Evolutionary conservation across 495 filamentous ascomycete genomes (phyloP).

Genomic region (Evernia prunastri): DNA sequence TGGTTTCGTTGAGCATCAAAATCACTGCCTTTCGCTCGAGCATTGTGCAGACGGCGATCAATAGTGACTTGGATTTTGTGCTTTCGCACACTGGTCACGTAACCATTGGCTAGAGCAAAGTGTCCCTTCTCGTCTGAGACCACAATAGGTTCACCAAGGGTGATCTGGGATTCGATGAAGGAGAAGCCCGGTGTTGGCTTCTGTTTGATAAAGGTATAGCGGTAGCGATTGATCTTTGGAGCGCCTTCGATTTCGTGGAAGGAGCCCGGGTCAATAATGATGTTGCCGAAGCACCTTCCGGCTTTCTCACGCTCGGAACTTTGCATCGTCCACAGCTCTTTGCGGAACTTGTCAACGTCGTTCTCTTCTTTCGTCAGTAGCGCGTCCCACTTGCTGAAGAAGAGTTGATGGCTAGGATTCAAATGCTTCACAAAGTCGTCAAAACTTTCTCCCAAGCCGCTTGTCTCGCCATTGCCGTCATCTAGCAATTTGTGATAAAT

Average conservation of each 20-base stretch:
- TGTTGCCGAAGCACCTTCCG: slow-evolving; percentile 66
- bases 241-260: slow-evolving; percentile 57
- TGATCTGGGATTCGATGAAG: slow-evolving; percentile 87
- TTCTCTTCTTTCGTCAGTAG: slow-evolving; percentile 91
- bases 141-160: slow-evolving; percentile 82
- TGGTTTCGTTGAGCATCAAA: slow-evolving; percentile 76
- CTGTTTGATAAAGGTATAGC: slow-evolving; percentile 73
- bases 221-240: slow-evolving; percentile 82
- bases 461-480: slow-evolving; percentile 72
- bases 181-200: slow-evolving; percentile 54
- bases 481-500: slow-evolving; percentile 92
- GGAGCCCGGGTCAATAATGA: slow-evolving; percentile 75
- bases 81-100: slow-evolving; percentile 67
- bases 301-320: slow-evolving; percentile 82
- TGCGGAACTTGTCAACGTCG: slow-evolving; percentile 70
- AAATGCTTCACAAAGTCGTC: slow-evolving; percentile 69
- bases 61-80: slow-evolving; percentile 76
- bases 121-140: slow-evolving; percentile 95
- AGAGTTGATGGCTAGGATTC: slow-evolving; percentile 62
- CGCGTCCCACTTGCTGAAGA: slow-evolving; percentile 91
- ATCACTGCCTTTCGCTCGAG: slow-evolving; percentile 62
- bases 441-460: slow-evolving; percentile 67
- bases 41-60: slow-evolving; percentile 80
- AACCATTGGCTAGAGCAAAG: slow-evolving; percentile 89
- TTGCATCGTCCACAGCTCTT: slow-evolving; percentile 92